These are phyloP conservation scores for Scedosporium minutisporum DNA, from an alignment of 2,329 filamentous ascomycete genomes.

Conservation along the genomic window DNA sequence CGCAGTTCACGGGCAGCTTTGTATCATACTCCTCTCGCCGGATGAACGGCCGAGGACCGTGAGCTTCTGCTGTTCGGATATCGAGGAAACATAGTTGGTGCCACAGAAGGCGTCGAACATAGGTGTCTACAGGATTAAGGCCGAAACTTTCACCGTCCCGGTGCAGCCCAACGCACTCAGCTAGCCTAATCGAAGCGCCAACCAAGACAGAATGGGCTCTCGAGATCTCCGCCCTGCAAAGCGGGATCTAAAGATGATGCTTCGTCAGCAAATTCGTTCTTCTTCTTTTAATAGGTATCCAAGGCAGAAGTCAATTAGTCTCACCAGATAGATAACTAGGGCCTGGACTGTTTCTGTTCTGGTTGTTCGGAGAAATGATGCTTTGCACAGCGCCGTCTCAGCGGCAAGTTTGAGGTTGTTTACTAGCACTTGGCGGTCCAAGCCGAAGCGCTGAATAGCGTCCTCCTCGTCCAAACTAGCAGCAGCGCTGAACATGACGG, in stretches of 20 bases:
- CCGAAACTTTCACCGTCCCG: slow-evolving; percentile 60
- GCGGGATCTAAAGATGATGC: slow-evolving; percentile 43
- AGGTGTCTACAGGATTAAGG: slow-evolving; percentile 57
- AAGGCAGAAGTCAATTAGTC: slow-evolving; percentile 12
- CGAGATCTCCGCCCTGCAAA: slow-evolving; percentile 64
- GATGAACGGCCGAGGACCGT: slow-evolving; percentile 62
- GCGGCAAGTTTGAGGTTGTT: slow-evolving; percentile 55
- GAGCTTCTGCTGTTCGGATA: slow-evolving; percentile 63
- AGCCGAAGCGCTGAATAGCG: slow-evolving; percentile 40
- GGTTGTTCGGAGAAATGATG: slow-evolving; percentile 62
- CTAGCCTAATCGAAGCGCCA: slow-evolving; percentile 62
- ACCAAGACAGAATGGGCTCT: slow-evolving; percentile 64
- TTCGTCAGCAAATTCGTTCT: slow-evolving; percentile 10
- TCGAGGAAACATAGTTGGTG: slow-evolving; percentile 71
- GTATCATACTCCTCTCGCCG: slow-evolving; percentile 69
- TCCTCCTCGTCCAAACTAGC: slow-evolving; percentile 52
- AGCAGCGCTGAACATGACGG: slow-evolving; percentile 58
- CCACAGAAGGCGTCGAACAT: slow-evolving; percentile 64
- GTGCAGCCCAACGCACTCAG: slow-evolving; percentile 69
- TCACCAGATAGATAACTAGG: slow-evolving; percentile 66
- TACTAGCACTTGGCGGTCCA: slow-evolving; percentile 46
- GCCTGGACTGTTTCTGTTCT: slow-evolving; percentile 63
- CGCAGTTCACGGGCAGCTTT: slow-evolving; percentile 59
- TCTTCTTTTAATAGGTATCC: background rate
- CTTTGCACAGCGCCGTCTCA: slow-evolving; percentile 57